A percentile compares a stretch with the other conserved stretches of the same genome.
These are phyloP conservation scores for Leishmania braziliensis DNA, from an alignment of 208 protist genomes.

Conservation along the genomic window DNA sequence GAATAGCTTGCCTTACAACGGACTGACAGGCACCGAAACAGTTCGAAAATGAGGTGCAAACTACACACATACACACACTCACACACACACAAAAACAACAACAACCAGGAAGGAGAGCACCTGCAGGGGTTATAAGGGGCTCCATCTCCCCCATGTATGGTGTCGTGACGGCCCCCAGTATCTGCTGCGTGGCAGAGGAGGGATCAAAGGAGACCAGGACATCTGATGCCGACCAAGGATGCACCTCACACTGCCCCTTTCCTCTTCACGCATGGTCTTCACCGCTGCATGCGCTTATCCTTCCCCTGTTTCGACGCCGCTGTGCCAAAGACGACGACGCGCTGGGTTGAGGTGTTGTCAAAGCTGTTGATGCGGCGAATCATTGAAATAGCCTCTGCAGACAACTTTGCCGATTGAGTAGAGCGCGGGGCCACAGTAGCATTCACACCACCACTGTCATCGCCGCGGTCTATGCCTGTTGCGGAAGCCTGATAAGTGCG, in stretches of 20 bases:
- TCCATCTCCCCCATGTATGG: neutral
- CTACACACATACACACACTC: neutral
- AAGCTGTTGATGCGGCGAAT: constrained; percentile 85
- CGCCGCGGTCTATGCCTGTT: neutral
- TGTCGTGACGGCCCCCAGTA: neutral
- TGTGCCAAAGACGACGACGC: constrained; percentile 75
- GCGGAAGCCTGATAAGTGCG: neutral
- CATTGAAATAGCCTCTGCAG: constrained; percentile 70
- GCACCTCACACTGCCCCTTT: neutral
- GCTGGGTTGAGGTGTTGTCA: constrained; percentile 74
- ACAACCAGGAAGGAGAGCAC: no score
- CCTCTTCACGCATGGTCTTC: neutral
- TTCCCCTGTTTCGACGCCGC: constrained; percentile 22
- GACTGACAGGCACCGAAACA: neutral
- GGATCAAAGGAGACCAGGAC: neutral
- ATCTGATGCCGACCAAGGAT: neutral
- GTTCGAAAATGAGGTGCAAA: neutral
- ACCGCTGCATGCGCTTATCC: neutral
- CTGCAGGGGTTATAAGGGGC: neutral
- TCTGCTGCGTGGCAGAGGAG: neutral
- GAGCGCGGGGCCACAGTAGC: constrained; percentile 6
- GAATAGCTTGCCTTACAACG: neutral
- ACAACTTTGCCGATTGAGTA: constrained; percentile 45
- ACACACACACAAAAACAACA: neutral
- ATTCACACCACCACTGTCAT: neutral